A percentile compares a stretch with the other conserved stretches of the same genome.
phyloP scores from a whole-genome alignment of 164 flowering plant species.

The Stephania yunnanensis region DNA sequence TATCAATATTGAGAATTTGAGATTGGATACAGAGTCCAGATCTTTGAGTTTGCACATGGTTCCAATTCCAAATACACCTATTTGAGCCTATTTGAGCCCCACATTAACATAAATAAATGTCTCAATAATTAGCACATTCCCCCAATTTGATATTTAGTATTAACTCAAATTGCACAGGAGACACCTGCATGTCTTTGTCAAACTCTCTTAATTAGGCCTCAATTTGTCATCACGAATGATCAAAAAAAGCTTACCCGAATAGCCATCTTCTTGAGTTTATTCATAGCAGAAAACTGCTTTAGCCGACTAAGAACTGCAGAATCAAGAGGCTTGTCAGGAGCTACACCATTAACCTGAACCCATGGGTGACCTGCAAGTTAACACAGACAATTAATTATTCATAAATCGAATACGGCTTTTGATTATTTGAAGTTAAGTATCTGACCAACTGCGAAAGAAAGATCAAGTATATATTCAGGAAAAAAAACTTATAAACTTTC shows the following conservation, averaged over 20 bases:
- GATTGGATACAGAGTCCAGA: neutral
- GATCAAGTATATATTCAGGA: neutral
- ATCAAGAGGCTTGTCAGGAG: constrained; percentile 85
- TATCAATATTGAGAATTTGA: neutral
- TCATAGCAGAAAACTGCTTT: constrained; percentile 82
- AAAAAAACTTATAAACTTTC: neutral
- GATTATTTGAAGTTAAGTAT: neutral
- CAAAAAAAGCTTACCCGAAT: constrained; percentile 46
- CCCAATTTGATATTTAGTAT: neutral
- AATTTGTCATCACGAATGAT: neutral
- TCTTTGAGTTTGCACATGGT: neutral
- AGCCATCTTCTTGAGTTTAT: constrained; percentile 87
- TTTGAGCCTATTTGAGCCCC: no score
- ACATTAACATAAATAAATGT: neutral
- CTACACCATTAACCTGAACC: constrained; percentile 67
- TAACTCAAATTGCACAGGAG: neutral
- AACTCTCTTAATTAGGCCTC: neutral
- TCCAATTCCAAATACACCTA: neutral
- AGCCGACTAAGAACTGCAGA: constrained; percentile 70
- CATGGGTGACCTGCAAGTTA: constrained; percentile 71
- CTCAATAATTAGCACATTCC: neutral
- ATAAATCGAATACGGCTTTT: neutral
- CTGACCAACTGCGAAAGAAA: neutral
- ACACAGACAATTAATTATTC: constrained; percentile 6
- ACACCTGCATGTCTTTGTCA: neutral